Conservation (phyloP, 306 rosid species). For the Acacia confusa region DNA sequence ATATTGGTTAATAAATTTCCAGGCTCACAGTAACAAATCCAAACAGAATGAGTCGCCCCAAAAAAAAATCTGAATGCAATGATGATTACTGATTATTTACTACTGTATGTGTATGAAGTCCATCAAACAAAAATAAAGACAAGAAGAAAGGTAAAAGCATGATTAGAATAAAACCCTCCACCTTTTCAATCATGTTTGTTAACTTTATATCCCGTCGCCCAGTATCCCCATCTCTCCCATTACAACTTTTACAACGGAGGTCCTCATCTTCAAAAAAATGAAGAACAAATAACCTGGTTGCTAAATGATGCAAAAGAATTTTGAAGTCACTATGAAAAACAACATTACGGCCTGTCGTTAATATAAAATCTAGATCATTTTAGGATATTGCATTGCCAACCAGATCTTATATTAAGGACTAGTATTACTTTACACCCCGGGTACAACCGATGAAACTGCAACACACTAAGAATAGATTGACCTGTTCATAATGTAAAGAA, state of each 20-base stretch:
- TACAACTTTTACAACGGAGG: too few relatives aligned
- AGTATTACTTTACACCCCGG: too few relatives aligned
- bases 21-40: not conserved
- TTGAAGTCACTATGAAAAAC: too few relatives aligned
- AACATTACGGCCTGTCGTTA: too few relatives aligned
- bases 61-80: not conserved
- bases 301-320: too few relatives aligned
- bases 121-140: not conserved
- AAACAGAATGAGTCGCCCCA: not conserved
- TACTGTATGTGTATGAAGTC: not conserved
- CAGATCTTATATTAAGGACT: too few relatives aligned
- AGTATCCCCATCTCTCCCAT: too few relatives aligned
- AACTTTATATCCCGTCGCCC: too few relatives aligned
- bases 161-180: slow-evolving; percentile 37
- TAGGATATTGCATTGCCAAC: too few relatives aligned
- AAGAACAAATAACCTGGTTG: slow-evolving; percentile 25
- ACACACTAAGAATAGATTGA: slow-evolving; percentile 26
- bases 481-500: slow-evolving; percentile 70
- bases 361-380: too few relatives aligned
- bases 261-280: too few relatives aligned
- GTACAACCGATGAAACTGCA: not conserved
- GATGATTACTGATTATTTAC: not conserved
- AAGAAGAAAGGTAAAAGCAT: slow-evolving; percentile 13
- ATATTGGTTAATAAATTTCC: not conserved
- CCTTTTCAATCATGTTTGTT: slow-evolving; percentile 43